Percentiles rank a stretch among this genome's conserved stretches.
Evolutionary conservation across 176 grass and related monocot genomes (phyloP).

Genomic region (Urochloa ruziziensis): DNA sequence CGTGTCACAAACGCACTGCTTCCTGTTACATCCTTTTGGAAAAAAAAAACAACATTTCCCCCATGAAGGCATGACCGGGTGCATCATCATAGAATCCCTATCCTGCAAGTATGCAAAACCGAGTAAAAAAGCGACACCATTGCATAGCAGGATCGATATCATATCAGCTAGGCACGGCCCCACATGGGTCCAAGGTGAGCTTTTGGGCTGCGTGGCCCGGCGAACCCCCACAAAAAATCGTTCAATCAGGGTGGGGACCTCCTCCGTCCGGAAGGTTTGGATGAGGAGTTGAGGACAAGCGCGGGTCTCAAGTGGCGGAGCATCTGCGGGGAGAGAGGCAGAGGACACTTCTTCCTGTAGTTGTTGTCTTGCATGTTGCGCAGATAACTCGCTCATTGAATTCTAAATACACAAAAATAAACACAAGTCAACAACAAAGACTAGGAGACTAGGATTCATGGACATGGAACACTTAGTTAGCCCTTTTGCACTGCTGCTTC

Average conservation of each 20-base stretch:
- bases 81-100: neutral
- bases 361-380: constrained; percentile 53
- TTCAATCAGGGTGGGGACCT: neutral
- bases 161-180: neutral
- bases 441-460: neutral
- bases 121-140: neutral
- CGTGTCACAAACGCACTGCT: constrained; percentile 11
- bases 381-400: constrained; percentile 54
- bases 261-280: neutral
- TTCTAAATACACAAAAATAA: neutral
- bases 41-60: too few species aligned
- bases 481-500: neutral
- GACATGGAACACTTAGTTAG: neutral
- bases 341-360: constrained; percentile 22
- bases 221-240: neutral
- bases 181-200: neutral
- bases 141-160: neutral
- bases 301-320: neutral
- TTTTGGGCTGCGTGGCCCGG: constrained; percentile 24
- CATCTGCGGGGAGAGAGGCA: neutral
- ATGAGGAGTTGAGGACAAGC: constrained; percentile 12
- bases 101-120: neutral
- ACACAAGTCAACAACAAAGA: constrained; percentile 18
- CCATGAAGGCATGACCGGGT: neutral
- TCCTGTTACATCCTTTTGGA: neutral